Evolutionary conservation across 768 basidiomycete species (phyloP).

Genomic region (Phylloporus scabripes): DNA sequence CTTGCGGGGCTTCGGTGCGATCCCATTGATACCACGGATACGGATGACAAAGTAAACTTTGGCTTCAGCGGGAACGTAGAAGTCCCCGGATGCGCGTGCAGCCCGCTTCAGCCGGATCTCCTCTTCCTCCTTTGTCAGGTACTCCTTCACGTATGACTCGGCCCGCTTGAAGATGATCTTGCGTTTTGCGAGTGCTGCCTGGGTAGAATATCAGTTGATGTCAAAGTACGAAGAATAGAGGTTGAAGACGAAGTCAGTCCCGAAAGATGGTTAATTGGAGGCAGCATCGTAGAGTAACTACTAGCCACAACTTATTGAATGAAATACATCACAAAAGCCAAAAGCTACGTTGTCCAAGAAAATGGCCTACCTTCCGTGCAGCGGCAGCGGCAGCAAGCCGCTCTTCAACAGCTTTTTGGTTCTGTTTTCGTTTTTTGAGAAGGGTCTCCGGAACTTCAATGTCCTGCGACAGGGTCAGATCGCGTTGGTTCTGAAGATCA

Average conservation of each 20-base stretch:
- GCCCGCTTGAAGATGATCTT: slow-evolving; percentile 99
- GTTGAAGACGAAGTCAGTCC: slow-evolving; percentile 44
- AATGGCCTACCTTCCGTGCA: slow-evolving; percentile 79
- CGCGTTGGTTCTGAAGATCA: slow-evolving; percentile 1
- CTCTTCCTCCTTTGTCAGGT: slow-evolving; percentile 87
- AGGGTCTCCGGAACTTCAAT: slow-evolving; percentile 99
- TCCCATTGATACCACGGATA: slow-evolving; percentile 99
- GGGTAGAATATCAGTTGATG: slow-evolving; percentile 10
- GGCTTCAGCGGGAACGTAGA: slow-evolving; percentile 94
- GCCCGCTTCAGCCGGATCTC: slow-evolving; percentile 93
- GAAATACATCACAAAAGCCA: slow-evolving; percentile 71
- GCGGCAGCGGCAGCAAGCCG: slow-evolving; percentile 76
- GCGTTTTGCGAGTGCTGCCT: slow-evolving; percentile 90
- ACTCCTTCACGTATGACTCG: slow-evolving; percentile 97
- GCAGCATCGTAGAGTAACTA: slow-evolving; percentile 58
- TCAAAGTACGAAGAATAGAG: slow-evolving; percentile 2
- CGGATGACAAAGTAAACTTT: slow-evolving; percentile 98
- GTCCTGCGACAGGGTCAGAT: slow-evolving; percentile 43
- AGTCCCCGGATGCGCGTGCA: slow-evolving; percentile 88
- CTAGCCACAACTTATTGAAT: slow-evolving; percentile 74
- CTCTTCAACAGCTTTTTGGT: slow-evolving; percentile 93
- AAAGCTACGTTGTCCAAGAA: slow-evolving; percentile 8
- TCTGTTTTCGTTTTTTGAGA: slow-evolving; percentile 99
- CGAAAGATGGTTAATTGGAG: slow-evolving; percentile 84
- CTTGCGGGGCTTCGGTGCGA: slow-evolving; percentile 99